phyloP scores from a whole-genome alignment of 2,329 filamentous ascomycete genomes.

The Herpotrichia juniperi region DNA sequence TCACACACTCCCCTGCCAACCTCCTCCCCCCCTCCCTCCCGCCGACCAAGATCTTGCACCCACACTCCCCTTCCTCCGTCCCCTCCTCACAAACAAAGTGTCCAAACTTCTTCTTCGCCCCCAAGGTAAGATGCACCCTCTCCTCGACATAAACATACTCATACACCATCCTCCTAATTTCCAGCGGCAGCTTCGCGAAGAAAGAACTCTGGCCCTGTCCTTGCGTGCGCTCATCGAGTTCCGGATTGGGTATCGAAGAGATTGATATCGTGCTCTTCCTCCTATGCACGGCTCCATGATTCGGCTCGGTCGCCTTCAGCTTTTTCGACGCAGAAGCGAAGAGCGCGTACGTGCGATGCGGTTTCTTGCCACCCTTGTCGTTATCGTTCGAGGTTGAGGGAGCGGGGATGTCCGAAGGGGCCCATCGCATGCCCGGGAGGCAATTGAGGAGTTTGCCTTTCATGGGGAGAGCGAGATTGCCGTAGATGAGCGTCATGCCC shows the following conservation, averaged over 20 bases:
- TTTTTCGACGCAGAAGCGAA: neutral
- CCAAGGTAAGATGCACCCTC: slow-evolving; percentile 38
- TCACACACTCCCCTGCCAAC: slow-evolving; percentile 16
- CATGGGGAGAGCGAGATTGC: neutral
- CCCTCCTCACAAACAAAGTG: slow-evolving; percentile 39
- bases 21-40: slow-evolving; percentile 24
- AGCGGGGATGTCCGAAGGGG: slow-evolving; percentile 31
- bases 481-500: neutral
- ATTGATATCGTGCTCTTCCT: slow-evolving; percentile 31
- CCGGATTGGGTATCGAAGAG: slow-evolving; percentile 23
- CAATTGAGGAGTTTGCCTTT: slow-evolving; percentile 10
- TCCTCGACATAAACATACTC: slow-evolving; percentile 35
- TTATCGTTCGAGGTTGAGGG: neutral
- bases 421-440: slow-evolving; percentile 33
- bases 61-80: slow-evolving; percentile 21
- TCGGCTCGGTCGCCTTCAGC: slow-evolving; percentile 1
- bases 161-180: slow-evolving; percentile 39
- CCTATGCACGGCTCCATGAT: slow-evolving; percentile 7
- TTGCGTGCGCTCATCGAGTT: slow-evolving; percentile 33
- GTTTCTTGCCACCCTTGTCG: neutral
- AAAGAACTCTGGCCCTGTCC: slow-evolving; percentile 35
- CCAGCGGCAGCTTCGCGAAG: slow-evolving; percentile 38
- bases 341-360: slow-evolving; percentile 1
- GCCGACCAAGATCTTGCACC: slow-evolving; percentile 36
- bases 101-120: slow-evolving; percentile 33